phyloP scores from a whole-genome alignment of 2,329 filamentous ascomycete genomes.

The Phaeosphaeriaceae sp. region DNA sequence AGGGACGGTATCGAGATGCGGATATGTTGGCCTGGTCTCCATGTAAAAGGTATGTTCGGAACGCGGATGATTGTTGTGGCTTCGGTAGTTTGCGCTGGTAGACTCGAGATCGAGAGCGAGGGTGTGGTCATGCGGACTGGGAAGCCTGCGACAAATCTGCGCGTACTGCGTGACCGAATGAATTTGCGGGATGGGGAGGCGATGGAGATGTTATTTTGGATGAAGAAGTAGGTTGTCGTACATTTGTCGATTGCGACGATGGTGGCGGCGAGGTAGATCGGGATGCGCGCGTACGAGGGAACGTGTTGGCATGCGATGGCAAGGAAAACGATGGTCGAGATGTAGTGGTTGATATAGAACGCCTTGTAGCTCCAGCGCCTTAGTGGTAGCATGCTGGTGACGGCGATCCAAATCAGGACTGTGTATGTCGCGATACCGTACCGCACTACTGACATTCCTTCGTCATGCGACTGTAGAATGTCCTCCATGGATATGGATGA shows the following conservation, averaged over 20 bases:
- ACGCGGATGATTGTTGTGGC: slow-evolving; percentile 29
- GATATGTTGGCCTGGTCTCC: slow-evolving; percentile 41
- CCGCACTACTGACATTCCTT: slow-evolving; percentile 27
- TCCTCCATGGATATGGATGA: slow-evolving; percentile 27
- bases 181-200: slow-evolving; percentile 12
- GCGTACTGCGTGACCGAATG: slow-evolving; percentile 11
- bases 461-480: slow-evolving; percentile 25
- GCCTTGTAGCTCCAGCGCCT: slow-evolving; percentile 31
- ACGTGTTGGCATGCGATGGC: slow-evolving; percentile 31
- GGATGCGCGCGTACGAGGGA: slow-evolving; percentile 27
- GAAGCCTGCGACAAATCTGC: slow-evolving; percentile 26
- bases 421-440: slow-evolving; percentile 34
- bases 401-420: slow-evolving; percentile 30
- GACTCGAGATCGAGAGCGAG: slow-evolving; percentile 6
- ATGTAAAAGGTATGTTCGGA: slow-evolving; percentile 28
- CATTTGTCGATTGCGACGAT: slow-evolving; percentile 27
- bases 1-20: slow-evolving; percentile 34
- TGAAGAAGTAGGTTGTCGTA: slow-evolving; percentile 10
- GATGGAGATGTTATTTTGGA: slow-evolving; percentile 27
- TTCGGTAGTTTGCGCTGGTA: slow-evolving; percentile 12
- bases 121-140: slow-evolving; percentile 31
- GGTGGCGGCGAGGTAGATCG: slow-evolving; percentile 25
- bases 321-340: slow-evolving; percentile 30
- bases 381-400: slow-evolving; percentile 29
- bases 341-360: slow-evolving; percentile 38